Conservation (phyloP, 2,329 filamentous ascomycete genomes). For the Coniochaeta sp. region DNA sequence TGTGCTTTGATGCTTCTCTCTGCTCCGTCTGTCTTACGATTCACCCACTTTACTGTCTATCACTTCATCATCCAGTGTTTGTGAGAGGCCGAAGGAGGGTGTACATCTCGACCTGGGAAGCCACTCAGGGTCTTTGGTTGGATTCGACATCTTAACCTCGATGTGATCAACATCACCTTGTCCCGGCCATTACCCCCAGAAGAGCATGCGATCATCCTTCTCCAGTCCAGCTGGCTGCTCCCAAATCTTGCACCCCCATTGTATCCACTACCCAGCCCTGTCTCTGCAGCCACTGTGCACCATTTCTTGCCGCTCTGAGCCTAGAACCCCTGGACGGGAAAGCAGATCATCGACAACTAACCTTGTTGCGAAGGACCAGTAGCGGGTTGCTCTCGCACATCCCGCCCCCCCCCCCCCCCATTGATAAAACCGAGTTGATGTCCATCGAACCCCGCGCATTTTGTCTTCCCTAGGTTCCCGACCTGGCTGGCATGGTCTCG, state of each 20-base stretch:
- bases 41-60: not conserved
- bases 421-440: not conserved
- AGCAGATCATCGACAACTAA: not conserved
- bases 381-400: not conserved
- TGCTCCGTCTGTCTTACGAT: not conserved
- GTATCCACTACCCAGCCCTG: not conserved
- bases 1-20: not conserved
- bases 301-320: not conserved
- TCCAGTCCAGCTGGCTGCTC: not conserved
- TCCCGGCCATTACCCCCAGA: not conserved
- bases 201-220: not conserved
- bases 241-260: not conserved
- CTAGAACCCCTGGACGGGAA: not conserved
- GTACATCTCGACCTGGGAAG: not conserved
- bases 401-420: not conserved
- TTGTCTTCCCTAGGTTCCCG: not conserved
- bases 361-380: not conserved
- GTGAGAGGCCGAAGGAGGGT: not conserved
- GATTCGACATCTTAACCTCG: not conserved
- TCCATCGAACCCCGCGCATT: not conserved
- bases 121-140: not conserved
- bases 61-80: not conserved
- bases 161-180: not conserved
- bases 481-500: conserved; percentile 30
- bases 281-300: not conserved